A percentile compares a stretch with the other conserved stretches of the same genome.
phyloP scores from a whole-genome alignment of 164 flowering plant genomes.

The Tetrastigma voinierianum region DNA sequence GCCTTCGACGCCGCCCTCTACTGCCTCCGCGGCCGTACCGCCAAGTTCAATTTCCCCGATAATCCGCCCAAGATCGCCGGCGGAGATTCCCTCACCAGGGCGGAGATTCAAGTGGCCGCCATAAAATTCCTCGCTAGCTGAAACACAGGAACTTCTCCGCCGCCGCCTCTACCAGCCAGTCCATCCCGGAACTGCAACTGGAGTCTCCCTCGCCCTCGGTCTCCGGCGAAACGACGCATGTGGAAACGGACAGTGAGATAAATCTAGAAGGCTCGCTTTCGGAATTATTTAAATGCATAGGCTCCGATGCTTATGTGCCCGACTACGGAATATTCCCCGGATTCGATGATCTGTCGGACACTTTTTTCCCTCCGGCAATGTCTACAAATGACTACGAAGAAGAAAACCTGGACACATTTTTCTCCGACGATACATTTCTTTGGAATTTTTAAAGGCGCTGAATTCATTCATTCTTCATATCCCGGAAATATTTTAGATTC shows the following conservation, averaged over 20 bases:
- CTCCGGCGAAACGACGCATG: constrained; percentile 20
- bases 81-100: constrained; percentile 35
- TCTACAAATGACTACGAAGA: constrained; percentile 18
- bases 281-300: constrained; percentile 17
- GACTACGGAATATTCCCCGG: constrained; percentile 41
- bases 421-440: constrained; percentile 32
- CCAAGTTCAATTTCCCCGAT: constrained; percentile 80
- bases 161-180: not conserved
- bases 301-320: constrained; percentile 19
- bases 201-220: constrained; percentile 29
- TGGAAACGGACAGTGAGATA: constrained; percentile 12
- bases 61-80: constrained; percentile 61
- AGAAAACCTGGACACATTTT: constrained; percentile 25
- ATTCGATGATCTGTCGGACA: constrained; percentile 34
- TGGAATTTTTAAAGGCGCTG: constrained; percentile 48
- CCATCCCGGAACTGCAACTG: not conserved
- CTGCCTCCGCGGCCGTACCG: constrained; percentile 68
- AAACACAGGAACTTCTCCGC: no score
- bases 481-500: no score
- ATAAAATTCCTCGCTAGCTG: no score
- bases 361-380: constrained; percentile 15
- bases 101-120: constrained; percentile 62
- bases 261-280: constrained; percentile 23
- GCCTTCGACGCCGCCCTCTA: constrained; percentile 87
- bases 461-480: no score